These are phyloP conservation scores for Neurospora discreta DNA, from an alignment of 495 filamentous ascomycete genomes.

Conservation along the genomic window DNA sequence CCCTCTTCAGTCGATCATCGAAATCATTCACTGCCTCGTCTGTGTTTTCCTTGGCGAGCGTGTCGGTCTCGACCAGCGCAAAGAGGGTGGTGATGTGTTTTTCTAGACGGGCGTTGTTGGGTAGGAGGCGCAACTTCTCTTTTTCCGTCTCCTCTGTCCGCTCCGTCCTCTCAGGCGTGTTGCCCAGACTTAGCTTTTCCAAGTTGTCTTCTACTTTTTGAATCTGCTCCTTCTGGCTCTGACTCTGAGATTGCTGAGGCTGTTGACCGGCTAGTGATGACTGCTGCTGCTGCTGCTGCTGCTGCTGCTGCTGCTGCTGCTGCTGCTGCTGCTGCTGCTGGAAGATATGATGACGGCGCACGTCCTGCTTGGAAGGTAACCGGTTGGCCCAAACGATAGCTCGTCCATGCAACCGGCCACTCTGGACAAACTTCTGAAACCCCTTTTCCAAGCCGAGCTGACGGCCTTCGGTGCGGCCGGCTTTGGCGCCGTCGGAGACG, in stretches of 20 bases:
- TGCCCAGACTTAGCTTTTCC: too few relatives aligned
- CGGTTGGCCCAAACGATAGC: constrained; percentile 64
- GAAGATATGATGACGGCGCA: too few relatives aligned
- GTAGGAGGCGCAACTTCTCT: constrained; percentile 22
- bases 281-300: too few relatives aligned
- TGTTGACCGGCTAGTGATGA: too few relatives aligned
- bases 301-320: too few relatives aligned
- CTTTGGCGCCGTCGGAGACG: constrained; percentile 59
- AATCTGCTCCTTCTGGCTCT: too few relatives aligned
- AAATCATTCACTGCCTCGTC: constrained; percentile 79
- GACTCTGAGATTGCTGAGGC: too few relatives aligned
- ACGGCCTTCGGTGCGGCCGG: constrained; percentile 79
- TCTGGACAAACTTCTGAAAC: constrained; percentile 76
- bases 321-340: too few relatives aligned
- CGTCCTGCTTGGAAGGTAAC: constrained; percentile 5
- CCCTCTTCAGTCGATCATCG: constrained; percentile 72
- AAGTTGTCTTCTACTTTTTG: too few relatives aligned
- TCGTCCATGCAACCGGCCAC: constrained; percentile 73
- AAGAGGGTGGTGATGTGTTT: constrained; percentile 64
- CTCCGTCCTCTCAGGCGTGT: too few relatives aligned
- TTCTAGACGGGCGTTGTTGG: constrained; percentile 50
- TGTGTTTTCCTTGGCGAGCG: constrained; percentile 61
- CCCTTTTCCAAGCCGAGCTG: constrained; percentile 86
- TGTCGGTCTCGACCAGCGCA: constrained; percentile 70
- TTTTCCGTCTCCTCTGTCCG: too few relatives aligned